phyloP scores from a whole-genome alignment of 306 rosid species.

The Castanea crenata region DNA sequence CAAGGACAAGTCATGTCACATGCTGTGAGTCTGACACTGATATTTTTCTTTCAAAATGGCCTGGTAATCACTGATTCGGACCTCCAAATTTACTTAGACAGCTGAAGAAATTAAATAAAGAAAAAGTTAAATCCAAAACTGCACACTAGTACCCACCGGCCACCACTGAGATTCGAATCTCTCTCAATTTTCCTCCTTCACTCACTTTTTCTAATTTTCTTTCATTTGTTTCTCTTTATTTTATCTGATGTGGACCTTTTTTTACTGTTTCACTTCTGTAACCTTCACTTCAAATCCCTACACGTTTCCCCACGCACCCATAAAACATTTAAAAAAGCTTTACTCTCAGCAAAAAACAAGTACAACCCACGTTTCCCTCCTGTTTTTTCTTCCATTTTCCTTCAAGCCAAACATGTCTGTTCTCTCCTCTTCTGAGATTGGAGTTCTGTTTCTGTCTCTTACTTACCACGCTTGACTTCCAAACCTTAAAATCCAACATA shows the following conservation, averaged over 20 bases:
- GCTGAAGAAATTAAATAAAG: no score
- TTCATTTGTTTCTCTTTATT: no score
- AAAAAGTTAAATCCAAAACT: no score
- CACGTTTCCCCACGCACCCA: background rate
- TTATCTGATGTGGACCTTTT: no score
- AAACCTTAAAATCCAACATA: background rate
- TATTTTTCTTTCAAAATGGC: no score
- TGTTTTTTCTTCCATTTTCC: conserved; percentile 1
- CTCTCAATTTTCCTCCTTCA: background rate
- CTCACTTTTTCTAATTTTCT: no score
- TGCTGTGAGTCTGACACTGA: no score
- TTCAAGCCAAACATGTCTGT: conserved; percentile 18
- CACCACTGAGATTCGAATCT: background rate
- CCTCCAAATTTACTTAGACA: no score
- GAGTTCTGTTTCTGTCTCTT: background rate
- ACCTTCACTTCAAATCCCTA: conserved; percentile 4
- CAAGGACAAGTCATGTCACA: no score
- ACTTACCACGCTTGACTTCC: background rate
- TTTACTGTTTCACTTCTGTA: background rate
- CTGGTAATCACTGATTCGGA: no score
- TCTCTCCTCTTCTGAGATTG: background rate
- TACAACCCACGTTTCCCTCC: background rate
- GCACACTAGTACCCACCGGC: background rate
- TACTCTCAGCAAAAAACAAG: background rate
- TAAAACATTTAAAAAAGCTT: background rate